Conservation (phyloP, 257 asterid species). For the Fraxinus americana region DNA sequence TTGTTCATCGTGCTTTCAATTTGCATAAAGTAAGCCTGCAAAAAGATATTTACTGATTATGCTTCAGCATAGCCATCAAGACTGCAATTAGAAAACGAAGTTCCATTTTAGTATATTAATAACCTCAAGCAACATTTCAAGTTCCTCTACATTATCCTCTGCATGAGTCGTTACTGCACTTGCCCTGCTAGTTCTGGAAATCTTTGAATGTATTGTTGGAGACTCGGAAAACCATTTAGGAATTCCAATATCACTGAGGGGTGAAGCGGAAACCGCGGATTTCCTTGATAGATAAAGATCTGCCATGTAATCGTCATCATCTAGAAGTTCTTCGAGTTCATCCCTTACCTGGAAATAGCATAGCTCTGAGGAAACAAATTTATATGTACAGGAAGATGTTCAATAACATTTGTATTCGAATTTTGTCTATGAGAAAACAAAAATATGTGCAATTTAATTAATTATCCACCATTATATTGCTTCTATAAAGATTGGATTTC, state of each 20-base stretch:
- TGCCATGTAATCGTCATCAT: slow-evolving; percentile 88
- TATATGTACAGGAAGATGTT: neutral
- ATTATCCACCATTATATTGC: neutral
- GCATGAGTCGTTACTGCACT: slow-evolving; percentile 48
- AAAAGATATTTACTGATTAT: neutral
- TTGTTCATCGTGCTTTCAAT: slow-evolving; percentile 92
- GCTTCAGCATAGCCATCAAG: neutral
- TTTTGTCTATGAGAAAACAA: neutral
- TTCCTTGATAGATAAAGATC: slow-evolving; percentile 84
- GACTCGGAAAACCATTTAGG: slow-evolving; percentile 59
- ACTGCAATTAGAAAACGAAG: neutral
- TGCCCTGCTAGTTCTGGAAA: slow-evolving; percentile 56
- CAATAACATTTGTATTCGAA: neutral
- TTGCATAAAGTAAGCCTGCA: slow-evolving; percentile 88
- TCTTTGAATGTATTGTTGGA: slow-evolving; percentile 46
- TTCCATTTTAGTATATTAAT: neutral
- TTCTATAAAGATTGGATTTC: neutral
- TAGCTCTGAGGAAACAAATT: neutral
- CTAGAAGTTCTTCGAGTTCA: slow-evolving; percentile 85
- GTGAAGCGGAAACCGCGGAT: slow-evolving; percentile 45
- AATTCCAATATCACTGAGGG: slow-evolving; percentile 35
- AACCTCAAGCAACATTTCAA: slow-evolving; percentile 96
- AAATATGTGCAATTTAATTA: neutral
- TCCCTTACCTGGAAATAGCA: slow-evolving; percentile 65
- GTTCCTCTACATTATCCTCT: slow-evolving; percentile 86